Percentiles rank a stretch among this genome's conserved stretches.
These are phyloP conservation scores for Kondoa malvinella DNA, from an alignment of 768 basidiomycete genomes.

Conservation along the genomic window DNA sequence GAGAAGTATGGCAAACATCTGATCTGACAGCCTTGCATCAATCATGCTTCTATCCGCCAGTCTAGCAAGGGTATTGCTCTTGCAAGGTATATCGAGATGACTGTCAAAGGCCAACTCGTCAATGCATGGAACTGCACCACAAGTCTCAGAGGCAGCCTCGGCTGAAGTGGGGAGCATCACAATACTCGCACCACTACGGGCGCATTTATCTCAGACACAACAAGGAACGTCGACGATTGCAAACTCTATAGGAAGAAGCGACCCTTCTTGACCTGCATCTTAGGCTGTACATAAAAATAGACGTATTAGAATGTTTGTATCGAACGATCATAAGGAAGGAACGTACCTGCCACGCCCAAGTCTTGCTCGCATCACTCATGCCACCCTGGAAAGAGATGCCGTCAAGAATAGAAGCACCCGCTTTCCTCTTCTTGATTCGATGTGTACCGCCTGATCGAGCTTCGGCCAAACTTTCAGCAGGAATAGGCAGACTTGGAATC, in stretches of 20 bases:
- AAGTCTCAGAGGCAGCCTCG: background rate
- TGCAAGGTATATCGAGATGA: no score
- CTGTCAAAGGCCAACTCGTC: no score
- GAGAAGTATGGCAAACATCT: background rate
- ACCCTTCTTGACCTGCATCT: background rate
- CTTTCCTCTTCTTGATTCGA: conserved; percentile 13
- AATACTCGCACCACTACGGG: no score
- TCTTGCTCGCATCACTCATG: conserved; percentile 39
- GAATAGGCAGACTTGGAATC: conserved; percentile 20
- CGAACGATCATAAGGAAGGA: background rate
- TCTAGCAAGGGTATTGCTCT: background rate
- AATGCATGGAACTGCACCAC: background rate
- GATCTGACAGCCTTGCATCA: no score
- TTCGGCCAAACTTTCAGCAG: conserved; percentile 15
- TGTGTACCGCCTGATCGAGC: conserved; percentile 10
- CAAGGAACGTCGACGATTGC: no score
- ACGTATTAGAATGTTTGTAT: background rate
- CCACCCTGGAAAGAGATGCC: conserved; percentile 21
- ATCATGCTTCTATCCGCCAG: background rate
- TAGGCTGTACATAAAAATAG: background rate
- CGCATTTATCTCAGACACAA: no score
- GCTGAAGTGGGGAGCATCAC: background rate
- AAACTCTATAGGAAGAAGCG: background rate
- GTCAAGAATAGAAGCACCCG: conserved; percentile 15
- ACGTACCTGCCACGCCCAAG: conserved; percentile 48